Base-by-base conservation (phyloP, 352 stramenopile genomes). In the Phytophthora hibernalis region DNA sequence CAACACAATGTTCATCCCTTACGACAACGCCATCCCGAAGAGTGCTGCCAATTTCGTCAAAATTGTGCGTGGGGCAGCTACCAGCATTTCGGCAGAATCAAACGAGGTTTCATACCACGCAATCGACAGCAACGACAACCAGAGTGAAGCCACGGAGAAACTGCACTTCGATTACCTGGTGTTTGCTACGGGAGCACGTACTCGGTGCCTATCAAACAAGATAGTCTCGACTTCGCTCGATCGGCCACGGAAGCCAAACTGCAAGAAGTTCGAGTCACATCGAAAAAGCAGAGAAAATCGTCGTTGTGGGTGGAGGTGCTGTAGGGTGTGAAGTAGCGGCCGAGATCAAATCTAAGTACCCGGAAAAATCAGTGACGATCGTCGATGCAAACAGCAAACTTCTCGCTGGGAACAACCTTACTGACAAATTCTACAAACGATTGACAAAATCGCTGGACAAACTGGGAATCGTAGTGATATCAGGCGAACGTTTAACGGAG, bases 141-240 rank as follows among this genome's bases (percentile, higher is more conserved):
- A 58, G 38, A 61, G 42, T 12, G 42, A 45, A 10, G 20, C 40
- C 6, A 66, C 18, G 5, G 50, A 75, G 47, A 70, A 58, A 31
- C 35, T 84, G 16, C 50, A 43, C 7, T 84, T 77, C 24, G 73
- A 84, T 54, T 84, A 77, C 35, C 49, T 84, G 2, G 48, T 84
- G 7, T 18, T 84, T 10, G 68, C 76, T 0, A 79, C 64, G 76
- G 76, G 12, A 83, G 76, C 54, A 74, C 59, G 3, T 76, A 79
- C 22, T 44, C 54, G 5, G 56, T 56, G 7, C 72, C 76, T 31
- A 83, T 68, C 33, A 79, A 75, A 31, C 77, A 62, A 8, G 74
- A 64, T 24, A 55, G 22, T 18, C 13, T 21, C 13, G 16, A 58
- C 20, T 76, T 50, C 38, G 48, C 69, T 44, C 69, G 69, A 22